Evolutionary conservation across 257 asterid species (phyloP).

Genomic region (Nicotiana knightiana): DNA sequence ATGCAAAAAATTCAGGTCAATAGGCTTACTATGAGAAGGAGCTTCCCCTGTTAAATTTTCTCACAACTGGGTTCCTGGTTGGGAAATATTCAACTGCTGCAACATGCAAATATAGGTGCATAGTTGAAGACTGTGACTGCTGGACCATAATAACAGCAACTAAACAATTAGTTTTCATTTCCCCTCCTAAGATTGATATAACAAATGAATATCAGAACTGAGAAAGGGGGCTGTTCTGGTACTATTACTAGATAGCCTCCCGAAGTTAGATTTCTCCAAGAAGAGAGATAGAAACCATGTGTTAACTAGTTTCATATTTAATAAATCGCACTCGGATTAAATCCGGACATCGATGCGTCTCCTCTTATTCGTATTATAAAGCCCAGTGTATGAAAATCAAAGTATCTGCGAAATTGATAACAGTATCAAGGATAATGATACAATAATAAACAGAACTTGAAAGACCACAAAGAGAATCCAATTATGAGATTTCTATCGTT

Average conservation of each 20-base stretch:
- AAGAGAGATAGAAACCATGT: neutral
- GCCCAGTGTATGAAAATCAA: too few species aligned
- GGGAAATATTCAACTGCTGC: slow-evolving; percentile 63
- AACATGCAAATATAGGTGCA: slow-evolving; percentile 63
- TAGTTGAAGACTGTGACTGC: slow-evolving; percentile 44
- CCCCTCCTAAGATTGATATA: neutral
- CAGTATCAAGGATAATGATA: too few species aligned
- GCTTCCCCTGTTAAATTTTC: slow-evolving; percentile 55
- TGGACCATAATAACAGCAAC: slow-evolving; percentile 23
- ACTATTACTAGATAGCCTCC: neutral
- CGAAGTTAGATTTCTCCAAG: neutral
- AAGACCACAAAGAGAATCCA: too few species aligned
- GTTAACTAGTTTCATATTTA: neutral
- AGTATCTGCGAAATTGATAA: too few species aligned
- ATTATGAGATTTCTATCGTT: too few species aligned
- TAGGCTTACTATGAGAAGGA: slow-evolving; percentile 67
- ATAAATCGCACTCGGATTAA: too few species aligned
- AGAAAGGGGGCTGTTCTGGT: neutral
- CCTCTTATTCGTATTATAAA: too few species aligned
- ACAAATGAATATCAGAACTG: slow-evolving; percentile 1
- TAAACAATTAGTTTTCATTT: slow-evolving; percentile 4
- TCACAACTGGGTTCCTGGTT: slow-evolving; percentile 58
- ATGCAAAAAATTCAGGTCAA: slow-evolving; percentile 44
- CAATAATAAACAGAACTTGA: too few species aligned
- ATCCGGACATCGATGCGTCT: too few species aligned